Evolutionary conservation across 768 basidiomycete species (phyloP).

Genomic region (Albatrellus ellisii): DNA sequence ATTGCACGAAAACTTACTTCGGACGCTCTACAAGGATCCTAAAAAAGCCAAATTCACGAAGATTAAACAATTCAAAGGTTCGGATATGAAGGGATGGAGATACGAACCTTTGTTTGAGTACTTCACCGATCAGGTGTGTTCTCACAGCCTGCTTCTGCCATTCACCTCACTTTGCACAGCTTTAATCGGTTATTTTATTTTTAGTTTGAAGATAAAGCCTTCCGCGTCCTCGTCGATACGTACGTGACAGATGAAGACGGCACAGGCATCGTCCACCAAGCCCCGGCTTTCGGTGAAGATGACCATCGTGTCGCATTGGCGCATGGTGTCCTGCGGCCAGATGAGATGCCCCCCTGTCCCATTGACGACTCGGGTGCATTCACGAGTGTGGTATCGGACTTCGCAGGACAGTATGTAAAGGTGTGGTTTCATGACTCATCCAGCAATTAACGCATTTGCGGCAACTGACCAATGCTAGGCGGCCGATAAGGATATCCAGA

Average conservation of each 20-base stretch:
- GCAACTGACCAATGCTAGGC: conserved; percentile 31
- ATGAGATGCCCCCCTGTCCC: conserved; percentile 95
- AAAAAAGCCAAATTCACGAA: conserved; percentile 97
- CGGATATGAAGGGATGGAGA: conserved; percentile 92
- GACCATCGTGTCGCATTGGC: conserved; percentile 89
- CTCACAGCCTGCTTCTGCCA: background rate
- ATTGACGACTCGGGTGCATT: conserved; percentile 84
- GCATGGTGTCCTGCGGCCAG: conserved; percentile 67
- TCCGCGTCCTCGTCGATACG: conserved; percentile 77
- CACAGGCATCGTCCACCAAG: conserved; percentile 98
- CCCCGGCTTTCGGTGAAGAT: conserved; percentile 96
- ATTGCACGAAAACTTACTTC: conserved; percentile 76
- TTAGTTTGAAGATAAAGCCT: conserved; percentile 85
- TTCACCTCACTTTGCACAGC: background rate
- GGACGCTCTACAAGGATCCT: conserved; percentile 88
- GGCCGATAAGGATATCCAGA: conserved; percentile 92
- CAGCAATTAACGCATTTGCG: background rate
- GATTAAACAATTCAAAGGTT: conserved; percentile 74
- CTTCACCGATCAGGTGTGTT: conserved; percentile 79
- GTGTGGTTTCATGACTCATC: conserved; percentile 23
- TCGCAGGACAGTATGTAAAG: conserved; percentile 83
- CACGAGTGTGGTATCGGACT: conserved; percentile 83
- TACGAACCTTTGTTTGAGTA: conserved; percentile 94
- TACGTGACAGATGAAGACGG: conserved; percentile 92
- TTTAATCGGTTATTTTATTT: conserved; percentile 1